Conservation (phyloP, 2,329 filamentous ascomycete genomes). For the Aureobasidium melanogenum region DNA sequence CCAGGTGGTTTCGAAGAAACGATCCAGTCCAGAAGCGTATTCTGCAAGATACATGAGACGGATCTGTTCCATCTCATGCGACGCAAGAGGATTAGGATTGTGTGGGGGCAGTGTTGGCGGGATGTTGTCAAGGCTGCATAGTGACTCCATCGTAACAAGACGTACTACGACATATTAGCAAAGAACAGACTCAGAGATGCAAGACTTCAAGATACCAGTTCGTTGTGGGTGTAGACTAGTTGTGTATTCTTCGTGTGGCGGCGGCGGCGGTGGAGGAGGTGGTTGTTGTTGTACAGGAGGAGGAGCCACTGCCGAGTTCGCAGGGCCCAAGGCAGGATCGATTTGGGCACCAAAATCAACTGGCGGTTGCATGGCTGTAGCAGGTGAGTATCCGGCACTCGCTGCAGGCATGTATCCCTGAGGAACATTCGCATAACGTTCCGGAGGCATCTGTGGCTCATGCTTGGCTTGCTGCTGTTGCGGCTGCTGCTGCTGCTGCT, state of each 20-base stretch:
- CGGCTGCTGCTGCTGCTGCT: constrained; percentile 19
- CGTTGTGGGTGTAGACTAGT: constrained; percentile 21
- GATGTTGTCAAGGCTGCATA: constrained; percentile 55
- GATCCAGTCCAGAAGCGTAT: constrained; percentile 65
- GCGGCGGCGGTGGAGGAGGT: constrained; percentile 30
- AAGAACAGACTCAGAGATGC: background rate
- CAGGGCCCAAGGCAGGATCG: constrained; percentile 20
- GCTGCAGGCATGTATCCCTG: constrained; percentile 35
- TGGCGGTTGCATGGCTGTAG: background rate
- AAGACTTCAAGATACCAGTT: constrained; percentile 18
- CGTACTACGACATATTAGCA: constrained; percentile 24
- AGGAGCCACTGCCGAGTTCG: constrained; percentile 24
- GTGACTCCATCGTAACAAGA: constrained; percentile 58
- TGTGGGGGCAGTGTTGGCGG: constrained; percentile 41
- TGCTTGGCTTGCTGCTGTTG: constrained; percentile 23
- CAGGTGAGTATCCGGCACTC: constrained; percentile 20
- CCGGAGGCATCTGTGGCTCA: constrained; percentile 20
- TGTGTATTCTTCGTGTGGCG: constrained; percentile 18
- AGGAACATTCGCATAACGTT: constrained; percentile 25
- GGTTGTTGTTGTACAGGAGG: constrained; percentile 25
- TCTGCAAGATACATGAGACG: constrained; percentile 65
- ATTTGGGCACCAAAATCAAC: constrained; percentile 17
- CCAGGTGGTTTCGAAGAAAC: constrained; percentile 77
- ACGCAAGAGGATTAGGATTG: constrained; percentile 29
- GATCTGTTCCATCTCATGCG: constrained; percentile 64